Percentiles rank a stretch among this genome's conserved stretches.
These are phyloP conservation scores for Diaporthe destruens DNA, from an alignment of 2,329 filamentous ascomycete species.

Conservation along the genomic window DNA sequence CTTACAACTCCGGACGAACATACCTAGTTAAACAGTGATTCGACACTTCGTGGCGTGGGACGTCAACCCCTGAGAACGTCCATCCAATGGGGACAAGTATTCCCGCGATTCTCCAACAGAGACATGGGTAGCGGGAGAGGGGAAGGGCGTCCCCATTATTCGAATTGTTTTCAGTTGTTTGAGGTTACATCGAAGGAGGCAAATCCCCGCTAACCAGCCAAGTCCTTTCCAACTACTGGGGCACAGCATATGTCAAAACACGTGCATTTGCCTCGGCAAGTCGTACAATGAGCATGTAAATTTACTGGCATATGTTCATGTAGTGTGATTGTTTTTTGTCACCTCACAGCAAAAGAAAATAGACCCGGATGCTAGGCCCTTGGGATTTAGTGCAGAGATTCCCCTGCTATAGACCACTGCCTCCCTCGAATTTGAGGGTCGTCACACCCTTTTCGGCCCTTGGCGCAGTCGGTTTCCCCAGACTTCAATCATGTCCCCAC, in stretches of 20 bases:
- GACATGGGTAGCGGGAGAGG: neutral
- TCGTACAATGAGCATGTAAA: neutral
- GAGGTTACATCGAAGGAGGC: neutral
- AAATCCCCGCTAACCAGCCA: conserved; percentile 13
- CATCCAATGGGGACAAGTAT: neutral
- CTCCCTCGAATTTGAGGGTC: too few relatives aligned
- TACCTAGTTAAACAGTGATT: neutral
- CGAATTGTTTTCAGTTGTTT: neutral
- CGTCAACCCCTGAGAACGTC: neutral
- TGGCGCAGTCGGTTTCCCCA: too few relatives aligned
- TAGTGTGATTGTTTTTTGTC: neutral
- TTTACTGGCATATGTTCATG: neutral
- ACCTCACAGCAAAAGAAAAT: conserved; percentile 3
- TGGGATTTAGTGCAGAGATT: neutral
- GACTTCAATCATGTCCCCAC: neutral
- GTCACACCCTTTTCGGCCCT: too few relatives aligned
- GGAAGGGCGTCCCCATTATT: neutral
- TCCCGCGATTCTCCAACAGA: neutral
- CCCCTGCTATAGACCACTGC: too few relatives aligned
- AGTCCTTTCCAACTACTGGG: neutral
- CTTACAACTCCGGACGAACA: neutral
- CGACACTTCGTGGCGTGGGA: neutral
- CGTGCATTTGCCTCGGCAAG: conserved; percentile 4
- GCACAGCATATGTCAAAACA: neutral
- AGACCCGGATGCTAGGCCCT: neutral